Conservation (phyloP, 2,329 filamentous ascomycete species). For the Fusarium temperatum region DNA sequence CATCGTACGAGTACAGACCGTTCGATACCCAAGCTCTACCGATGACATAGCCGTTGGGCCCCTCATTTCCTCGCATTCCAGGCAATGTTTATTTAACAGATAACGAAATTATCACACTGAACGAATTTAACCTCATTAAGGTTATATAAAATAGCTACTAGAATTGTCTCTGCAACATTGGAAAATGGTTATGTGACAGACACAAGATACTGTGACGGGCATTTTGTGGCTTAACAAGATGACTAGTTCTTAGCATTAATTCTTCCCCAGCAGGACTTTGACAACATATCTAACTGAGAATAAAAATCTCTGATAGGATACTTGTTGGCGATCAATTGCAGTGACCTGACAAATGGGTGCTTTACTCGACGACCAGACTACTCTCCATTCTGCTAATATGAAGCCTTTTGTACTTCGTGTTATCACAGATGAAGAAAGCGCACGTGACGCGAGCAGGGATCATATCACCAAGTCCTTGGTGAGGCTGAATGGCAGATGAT, state of each 20-base stretch:
- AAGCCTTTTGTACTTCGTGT: fast-evolving
- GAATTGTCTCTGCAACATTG: fast-evolving
- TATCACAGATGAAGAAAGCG: fast-evolving
- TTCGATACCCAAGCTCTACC: no score
- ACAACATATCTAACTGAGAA: no score
- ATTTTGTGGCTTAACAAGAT: neutral
- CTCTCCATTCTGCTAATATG: no score
- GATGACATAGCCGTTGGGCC: neutral
- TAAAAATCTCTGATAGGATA: no score
- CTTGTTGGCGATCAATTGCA: no score
- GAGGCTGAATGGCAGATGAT: neutral
- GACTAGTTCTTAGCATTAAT: fast-evolving
- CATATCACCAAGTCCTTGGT: neutral
- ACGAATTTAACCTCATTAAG: fast-evolving
- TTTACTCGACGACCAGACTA: no score
- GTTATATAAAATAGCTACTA: fast-evolving
- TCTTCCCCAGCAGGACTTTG: neutral
- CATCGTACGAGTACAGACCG: fast-evolving
- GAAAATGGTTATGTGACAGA: neutral
- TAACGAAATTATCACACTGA: no score
- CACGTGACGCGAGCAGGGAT: neutral
- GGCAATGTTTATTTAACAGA: no score
- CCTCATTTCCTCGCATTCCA: neutral
- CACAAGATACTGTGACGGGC: fast-evolving
- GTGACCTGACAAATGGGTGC: no score